phyloP scores from a whole-genome alignment of 2,329 filamentous ascomycete species.

The Rutstroemia sp. region DNA sequence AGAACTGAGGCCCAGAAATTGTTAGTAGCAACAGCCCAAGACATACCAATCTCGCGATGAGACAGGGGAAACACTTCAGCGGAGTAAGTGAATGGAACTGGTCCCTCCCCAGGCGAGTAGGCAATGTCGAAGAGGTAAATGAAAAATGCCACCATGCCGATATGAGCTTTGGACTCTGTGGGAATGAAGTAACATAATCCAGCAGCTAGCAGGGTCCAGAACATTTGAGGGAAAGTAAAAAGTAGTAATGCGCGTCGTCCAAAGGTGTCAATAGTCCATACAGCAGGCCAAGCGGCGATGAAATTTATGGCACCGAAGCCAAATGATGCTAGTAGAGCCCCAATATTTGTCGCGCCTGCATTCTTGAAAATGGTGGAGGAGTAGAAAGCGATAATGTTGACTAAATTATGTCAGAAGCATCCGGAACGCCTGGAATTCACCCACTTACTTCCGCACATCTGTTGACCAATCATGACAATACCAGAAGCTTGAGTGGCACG shows the following conservation, averaged over 20 bases:
- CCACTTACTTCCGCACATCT: slow-evolving; percentile 21
- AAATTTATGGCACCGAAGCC: slow-evolving; percentile 61
- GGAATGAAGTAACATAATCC: slow-evolving; percentile 49
- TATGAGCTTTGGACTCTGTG: slow-evolving; percentile 33
- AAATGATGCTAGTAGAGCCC: slow-evolving; percentile 55
- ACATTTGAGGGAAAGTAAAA: slow-evolving; percentile 63
- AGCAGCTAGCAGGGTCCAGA: slow-evolving; percentile 58
- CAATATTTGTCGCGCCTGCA: slow-evolving; percentile 46
- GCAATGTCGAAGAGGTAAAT: slow-evolving; percentile 59
- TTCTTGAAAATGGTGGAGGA: slow-evolving; percentile 55
- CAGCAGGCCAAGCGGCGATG: slow-evolving; percentile 51
- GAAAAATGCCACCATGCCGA: slow-evolving; percentile 51
- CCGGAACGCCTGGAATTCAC: slow-evolving; percentile 26
- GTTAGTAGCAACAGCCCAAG: slow-evolving; percentile 53
- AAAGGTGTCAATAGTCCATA: slow-evolving; percentile 56
- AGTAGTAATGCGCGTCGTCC: slow-evolving; percentile 54
- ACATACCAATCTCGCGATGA: slow-evolving; percentile 58
- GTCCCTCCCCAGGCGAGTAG: slow-evolving; percentile 58
- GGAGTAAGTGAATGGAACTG: slow-evolving; percentile 54
- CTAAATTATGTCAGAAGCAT: not conserved
- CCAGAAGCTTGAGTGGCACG: slow-evolving; percentile 70
- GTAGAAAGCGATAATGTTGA: slow-evolving; percentile 71
- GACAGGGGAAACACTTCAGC: slow-evolving; percentile 59
- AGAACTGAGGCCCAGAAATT: slow-evolving; percentile 54
- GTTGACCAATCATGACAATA: slow-evolving; percentile 52